Base-by-base conservation (phyloP, 2,329 filamentous ascomycete species). In the Colletotrichum ledebouriae region DNA sequence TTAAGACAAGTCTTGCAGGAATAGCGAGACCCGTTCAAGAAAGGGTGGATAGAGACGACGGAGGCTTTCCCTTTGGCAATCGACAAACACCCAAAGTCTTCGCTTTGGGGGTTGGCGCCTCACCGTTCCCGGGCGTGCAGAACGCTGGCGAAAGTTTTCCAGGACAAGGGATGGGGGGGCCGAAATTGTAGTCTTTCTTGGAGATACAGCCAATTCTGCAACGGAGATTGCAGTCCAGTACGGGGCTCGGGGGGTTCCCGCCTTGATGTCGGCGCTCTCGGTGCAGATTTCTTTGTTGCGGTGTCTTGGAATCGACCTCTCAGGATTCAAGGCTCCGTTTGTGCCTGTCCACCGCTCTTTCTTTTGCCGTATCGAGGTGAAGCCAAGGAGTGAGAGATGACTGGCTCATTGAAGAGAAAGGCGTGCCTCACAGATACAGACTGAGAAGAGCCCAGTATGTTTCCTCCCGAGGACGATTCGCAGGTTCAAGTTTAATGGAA, bases 291-390 rank as follows among this genome's bases (percentile, higher is more conserved):
- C 83, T 85, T 85, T 85, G 83, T 85, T 78, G 75, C 75, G 72
- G 72, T 81, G 79, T 83, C 82, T 83, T 80, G 82, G 81, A 84
- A 81, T 83, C 81, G 82, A 78, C 78, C 76, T 80, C 76, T 81
- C 77, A 76, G 76, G 75, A 75, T 64, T 78, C 76, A 78, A 76
- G 70, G 71, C 72, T 75, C 75, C 81, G 83, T 84, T 85, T 86
- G 83, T 79, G 73, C 74, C 72, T 74, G 78, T 72, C 81, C 81
- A 84, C 82, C 83, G 82, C 83, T 81, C 77, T 81, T 85, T 84
- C 75, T 76, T 74, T 76, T 77, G 76, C 78, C 77, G 77, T 80
- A 70, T 71, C 70, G 70, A 72, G 70, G 78, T 74, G 76, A 75
- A 78, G 76, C 74, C 74, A 76, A 75, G 73, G 80, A 76, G 72